phyloP scores from a whole-genome alignment of 352 stramenopile genomes.

The Saprolegnia parasitica region DNA sequence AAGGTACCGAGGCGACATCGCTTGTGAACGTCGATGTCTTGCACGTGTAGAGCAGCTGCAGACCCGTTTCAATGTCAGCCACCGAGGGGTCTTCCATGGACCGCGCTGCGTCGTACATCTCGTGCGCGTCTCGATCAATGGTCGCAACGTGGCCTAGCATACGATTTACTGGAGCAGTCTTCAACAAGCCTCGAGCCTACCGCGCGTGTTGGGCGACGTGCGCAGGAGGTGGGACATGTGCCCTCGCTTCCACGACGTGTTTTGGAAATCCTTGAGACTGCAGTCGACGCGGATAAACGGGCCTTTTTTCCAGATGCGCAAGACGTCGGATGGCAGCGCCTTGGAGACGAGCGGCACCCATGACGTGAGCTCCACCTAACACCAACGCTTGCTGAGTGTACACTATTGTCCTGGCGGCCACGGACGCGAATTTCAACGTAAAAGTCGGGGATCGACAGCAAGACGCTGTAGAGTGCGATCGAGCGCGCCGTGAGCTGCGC shows the following conservation, averaged over 20 bases:
- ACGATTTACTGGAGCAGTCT: not conserved
- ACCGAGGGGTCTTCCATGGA: constrained; percentile 46
- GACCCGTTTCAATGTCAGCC: constrained; percentile 63
- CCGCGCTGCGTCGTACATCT: constrained; percentile 61
- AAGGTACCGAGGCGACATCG: constrained; percentile 32
- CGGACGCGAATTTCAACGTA: constrained; percentile 51
- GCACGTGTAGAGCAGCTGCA: constrained; percentile 69
- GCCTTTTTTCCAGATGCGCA: constrained; percentile 65
- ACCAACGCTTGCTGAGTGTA: too few species aligned
- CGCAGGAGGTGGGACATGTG: constrained; percentile 48
- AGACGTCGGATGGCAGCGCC: constrained; percentile 68
- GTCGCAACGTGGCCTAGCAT: constrained; percentile 48
- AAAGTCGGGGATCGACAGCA: constrained; percentile 70
- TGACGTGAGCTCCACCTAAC: constrained; percentile 67
- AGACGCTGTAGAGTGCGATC: constrained; percentile 51
- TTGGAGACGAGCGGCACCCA: constrained; percentile 78
- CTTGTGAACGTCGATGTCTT: constrained; percentile 58
- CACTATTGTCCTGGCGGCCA: too few species aligned
- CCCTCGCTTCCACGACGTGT: constrained; percentile 69
- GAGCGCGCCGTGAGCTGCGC: constrained; percentile 43
- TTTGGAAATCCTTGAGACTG: constrained; percentile 67
- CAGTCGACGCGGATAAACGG: constrained; percentile 64
- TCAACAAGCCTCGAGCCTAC: constrained; percentile 1
- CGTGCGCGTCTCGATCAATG: constrained; percentile 52
- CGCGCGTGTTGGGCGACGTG: constrained; percentile 2